A percentile compares a stretch with the other conserved stretches of the same genome.
These are phyloP conservation scores for Leccinum disarticulatum DNA, from an alignment of 768 basidiomycete genomes.

Conservation along the genomic window DNA sequence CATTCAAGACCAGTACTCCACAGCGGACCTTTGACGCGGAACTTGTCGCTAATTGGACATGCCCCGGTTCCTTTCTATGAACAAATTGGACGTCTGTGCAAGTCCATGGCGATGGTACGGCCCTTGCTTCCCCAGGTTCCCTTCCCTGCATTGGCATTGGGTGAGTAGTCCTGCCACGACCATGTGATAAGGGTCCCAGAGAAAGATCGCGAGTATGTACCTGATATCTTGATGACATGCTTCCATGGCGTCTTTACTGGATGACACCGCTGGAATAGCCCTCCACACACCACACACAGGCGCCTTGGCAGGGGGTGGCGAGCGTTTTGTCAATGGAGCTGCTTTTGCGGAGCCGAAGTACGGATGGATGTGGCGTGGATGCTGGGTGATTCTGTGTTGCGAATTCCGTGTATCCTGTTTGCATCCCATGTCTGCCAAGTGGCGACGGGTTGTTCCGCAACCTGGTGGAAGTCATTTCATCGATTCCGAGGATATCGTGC, in stretches of 20 bases:
- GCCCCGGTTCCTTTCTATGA: not conserved
- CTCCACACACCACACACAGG: not conserved
- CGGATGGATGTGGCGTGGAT: not conserved
- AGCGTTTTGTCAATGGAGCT: not conserved
- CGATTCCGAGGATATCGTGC: no score
- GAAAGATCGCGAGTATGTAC: not conserved
- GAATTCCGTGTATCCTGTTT: no score
- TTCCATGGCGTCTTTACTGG: not conserved
- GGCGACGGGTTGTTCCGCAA: not conserved
- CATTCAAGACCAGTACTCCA: no score
- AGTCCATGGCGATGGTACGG: not conserved
- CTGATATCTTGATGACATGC: not conserved
- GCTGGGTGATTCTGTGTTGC: no score
- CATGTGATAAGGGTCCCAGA: not conserved
- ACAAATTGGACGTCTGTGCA: not conserved
- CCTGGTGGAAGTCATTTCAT: not conserved
- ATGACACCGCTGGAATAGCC: no score
- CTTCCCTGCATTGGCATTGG: not conserved
- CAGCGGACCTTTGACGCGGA: no score
- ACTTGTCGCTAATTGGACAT: not conserved
- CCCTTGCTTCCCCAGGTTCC: not conserved
- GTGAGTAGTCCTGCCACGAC: not conserved
- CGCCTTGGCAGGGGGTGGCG: constrained; percentile 2
- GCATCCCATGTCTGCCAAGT: not conserved
- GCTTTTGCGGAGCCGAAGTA: not conserved